These are phyloP conservation scores for Drosera capensis DNA, from an alignment of 148 eudicot species.

Conservation along the genomic window DNA sequence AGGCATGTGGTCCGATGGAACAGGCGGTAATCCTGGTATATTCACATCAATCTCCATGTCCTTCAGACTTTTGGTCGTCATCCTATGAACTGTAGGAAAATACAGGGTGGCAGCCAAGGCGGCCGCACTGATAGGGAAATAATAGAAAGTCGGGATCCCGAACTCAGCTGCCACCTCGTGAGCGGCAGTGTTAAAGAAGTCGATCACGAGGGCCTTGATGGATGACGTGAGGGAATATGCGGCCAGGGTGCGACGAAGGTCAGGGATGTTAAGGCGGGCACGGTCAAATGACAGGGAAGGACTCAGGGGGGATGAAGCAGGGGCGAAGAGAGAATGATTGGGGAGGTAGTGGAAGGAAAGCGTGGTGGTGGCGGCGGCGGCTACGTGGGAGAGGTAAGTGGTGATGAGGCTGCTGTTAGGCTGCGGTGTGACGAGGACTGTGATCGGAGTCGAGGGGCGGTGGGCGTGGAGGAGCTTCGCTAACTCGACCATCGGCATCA, in stretches of 20 bases:
- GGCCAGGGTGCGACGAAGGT: background rate
- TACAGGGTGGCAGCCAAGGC: slow-evolving; percentile 2
- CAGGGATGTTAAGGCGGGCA: background rate
- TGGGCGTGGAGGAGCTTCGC: slow-evolving; percentile 3
- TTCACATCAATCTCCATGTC: background rate
- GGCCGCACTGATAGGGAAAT: background rate
- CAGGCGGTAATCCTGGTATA: background rate
- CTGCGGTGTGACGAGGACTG: background rate
- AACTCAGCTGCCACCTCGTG: background rate
- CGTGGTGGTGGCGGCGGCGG: background rate
- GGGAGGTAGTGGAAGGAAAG: background rate
- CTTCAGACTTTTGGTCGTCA: background rate
- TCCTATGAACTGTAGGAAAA: background rate
- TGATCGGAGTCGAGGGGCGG: background rate
- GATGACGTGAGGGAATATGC: background rate
- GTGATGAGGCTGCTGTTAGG: background rate
- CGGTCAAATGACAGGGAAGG: background rate
- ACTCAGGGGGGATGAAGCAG: background rate
- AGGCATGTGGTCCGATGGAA: slow-evolving; percentile 1
- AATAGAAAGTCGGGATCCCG: background rate
- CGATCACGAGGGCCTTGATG: background rate
- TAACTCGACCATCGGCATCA: background rate
- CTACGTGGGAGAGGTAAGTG: background rate
- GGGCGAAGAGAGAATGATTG: background rate
- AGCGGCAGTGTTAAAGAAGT: slow-evolving; percentile 2